Evolutionary conservation across 2,329 filamentous ascomycete genomes (phyloP).

Genomic region (Fusarium sp.): DNA sequence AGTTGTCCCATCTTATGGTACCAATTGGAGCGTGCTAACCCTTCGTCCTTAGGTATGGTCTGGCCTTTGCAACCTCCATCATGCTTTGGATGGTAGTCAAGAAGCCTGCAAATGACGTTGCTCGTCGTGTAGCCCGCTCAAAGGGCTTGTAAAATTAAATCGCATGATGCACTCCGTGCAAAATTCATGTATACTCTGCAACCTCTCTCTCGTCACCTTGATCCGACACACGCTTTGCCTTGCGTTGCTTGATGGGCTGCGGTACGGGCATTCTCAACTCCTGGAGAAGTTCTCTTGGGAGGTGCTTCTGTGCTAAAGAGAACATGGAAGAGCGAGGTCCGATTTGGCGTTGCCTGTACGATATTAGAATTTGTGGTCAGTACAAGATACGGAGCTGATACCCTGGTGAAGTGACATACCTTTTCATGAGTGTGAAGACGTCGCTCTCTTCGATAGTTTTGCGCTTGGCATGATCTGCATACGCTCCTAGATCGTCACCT

Average conservation of each 20-base stretch:
- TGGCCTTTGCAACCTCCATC: conserved; percentile 85
- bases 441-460: conserved; percentile 90
- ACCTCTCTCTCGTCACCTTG: conserved; percentile 52
- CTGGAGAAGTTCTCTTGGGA: conserved; percentile 85
- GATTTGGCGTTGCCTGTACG: conserved; percentile 79
- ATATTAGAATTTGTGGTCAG: conserved; percentile 48
- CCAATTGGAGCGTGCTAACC: neutral
- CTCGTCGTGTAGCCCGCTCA: conserved; percentile 69
- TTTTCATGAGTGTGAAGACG: conserved; percentile 82
- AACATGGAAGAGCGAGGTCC: conserved; percentile 80
- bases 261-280: conserved; percentile 79
- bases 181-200: conserved; percentile 51
- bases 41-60: conserved; percentile 76
- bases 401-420: conserved; percentile 65
- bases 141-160: conserved; percentile 45
- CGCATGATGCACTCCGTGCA: conserved; percentile 19
- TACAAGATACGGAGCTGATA: conserved; percentile 40
- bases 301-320: conserved; percentile 83
- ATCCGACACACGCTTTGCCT: conserved; percentile 49
- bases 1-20: conserved; percentile 49
- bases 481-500: conserved; percentile 81
- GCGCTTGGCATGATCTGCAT: conserved; percentile 83
- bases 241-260: conserved; percentile 61
- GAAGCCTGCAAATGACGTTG: conserved; percentile 80
- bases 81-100: conserved; percentile 98